These are phyloP conservation scores for Abrus precatorius DNA, from an alignment of 306 rosid genomes.

Conservation along the genomic window DNA sequence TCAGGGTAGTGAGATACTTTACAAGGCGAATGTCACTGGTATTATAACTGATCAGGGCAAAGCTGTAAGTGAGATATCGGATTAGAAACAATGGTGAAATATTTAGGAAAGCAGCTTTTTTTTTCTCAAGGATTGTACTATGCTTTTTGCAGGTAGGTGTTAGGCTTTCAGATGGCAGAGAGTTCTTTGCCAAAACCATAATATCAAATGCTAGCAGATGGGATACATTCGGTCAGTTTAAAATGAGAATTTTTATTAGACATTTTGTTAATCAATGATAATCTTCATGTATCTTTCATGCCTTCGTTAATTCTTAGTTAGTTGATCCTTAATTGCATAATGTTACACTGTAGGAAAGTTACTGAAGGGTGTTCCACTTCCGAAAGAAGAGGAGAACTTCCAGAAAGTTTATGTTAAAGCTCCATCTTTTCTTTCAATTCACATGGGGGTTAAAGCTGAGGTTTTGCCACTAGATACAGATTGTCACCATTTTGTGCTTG, in stretches of 20 bases:
- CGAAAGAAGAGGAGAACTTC: constrained; percentile 90
- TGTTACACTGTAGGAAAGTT: constrained; percentile 69
- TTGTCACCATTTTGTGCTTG: constrained; percentile 96
- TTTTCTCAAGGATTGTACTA: constrained; percentile 39
- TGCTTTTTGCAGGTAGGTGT: constrained; percentile 78
- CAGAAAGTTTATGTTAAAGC: constrained; percentile 91
- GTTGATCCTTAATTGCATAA: constrained; percentile 38
- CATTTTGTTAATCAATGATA: constrained; percentile 22
- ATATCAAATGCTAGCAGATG: constrained; percentile 99
- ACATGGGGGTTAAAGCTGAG: constrained; percentile 96
- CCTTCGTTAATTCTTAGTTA: constrained; percentile 24
- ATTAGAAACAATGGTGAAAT: constrained; percentile 33
- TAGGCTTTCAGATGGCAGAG: constrained; percentile 83
- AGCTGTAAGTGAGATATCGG: constrained; percentile 73
- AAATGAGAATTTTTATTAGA: background rate
- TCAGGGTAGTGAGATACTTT: constrained; percentile 82
- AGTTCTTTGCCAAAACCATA: constrained; percentile 84
- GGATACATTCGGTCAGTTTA: constrained; percentile 94
- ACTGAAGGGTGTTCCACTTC: constrained; percentile 70
- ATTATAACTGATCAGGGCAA: constrained; percentile 74
- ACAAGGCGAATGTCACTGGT: constrained; percentile 89
- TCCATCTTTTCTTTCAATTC: constrained; percentile 97
- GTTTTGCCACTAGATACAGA: constrained; percentile 91
- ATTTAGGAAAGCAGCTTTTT: constrained; percentile 40
- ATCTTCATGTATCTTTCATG: constrained; percentile 36